Percentiles rank a stretch among this genome's conserved stretches.
phyloP scores from a whole-genome alignment of 768 basidiomycete genomes.

The Rhodosporidiobolus sp. region DNA sequence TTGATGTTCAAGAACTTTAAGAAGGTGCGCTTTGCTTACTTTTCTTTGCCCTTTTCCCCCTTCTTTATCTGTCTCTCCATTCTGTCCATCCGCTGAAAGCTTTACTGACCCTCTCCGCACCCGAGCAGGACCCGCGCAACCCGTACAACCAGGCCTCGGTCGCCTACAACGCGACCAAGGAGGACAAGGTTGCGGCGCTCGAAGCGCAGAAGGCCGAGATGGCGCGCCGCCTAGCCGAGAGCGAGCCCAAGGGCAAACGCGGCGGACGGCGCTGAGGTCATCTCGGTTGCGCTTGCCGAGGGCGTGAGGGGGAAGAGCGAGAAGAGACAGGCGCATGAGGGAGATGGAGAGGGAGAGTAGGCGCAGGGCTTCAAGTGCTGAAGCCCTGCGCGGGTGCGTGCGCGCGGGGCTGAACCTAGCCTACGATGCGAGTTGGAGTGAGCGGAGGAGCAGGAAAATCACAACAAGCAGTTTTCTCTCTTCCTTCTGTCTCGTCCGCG shows the following conservation, averaged over 20 bases:
- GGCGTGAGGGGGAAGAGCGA: too few species aligned
- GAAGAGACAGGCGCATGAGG: too few species aligned
- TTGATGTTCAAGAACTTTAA: conserved; percentile 52
- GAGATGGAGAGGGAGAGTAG: too few species aligned
- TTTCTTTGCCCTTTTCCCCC: neutral
- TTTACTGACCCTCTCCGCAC: neutral
- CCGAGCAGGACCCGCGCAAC: conserved; percentile 30
- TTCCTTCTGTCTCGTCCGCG: neutral
- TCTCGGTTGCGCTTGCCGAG: too few species aligned
- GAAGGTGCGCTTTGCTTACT: conserved; percentile 46
- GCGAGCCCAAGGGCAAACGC: neutral
- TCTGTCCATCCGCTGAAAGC: neutral
- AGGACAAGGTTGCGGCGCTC: conserved; percentile 50
- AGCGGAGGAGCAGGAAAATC: too few species aligned
- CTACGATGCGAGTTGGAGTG: too few species aligned
- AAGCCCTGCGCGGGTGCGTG: too few species aligned
- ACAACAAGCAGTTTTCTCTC: neutral
- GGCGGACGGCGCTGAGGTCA: neutral
- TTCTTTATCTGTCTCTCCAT: neutral
- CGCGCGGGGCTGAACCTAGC: too few species aligned
- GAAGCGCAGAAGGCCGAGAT: conserved; percentile 41
- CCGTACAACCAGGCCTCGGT: conserved; percentile 52
- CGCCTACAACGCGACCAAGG: conserved; percentile 51
- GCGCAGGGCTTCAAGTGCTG: too few species aligned
- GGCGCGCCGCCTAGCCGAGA: conserved; percentile 17